phyloP scores from a whole-genome alignment of 306 rosid species.

The Gynostemma pentaphyllum region DNA sequence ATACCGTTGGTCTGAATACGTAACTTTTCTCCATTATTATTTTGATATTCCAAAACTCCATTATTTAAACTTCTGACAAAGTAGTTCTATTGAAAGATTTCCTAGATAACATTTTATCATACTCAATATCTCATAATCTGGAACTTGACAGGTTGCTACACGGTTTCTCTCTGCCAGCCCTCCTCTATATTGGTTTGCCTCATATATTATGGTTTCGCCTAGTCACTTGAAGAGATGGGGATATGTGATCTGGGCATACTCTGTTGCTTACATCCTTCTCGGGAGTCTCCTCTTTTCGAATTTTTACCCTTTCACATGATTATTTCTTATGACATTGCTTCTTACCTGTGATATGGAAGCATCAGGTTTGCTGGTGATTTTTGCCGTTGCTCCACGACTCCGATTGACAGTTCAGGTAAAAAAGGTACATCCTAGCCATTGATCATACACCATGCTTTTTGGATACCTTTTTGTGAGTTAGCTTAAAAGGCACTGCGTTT shows the following conservation, averaged over 20 bases:
- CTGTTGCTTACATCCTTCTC: slow-evolving; percentile 60
- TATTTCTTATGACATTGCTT: background rate
- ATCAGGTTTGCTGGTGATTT: background rate
- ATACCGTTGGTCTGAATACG: background rate
- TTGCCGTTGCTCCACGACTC: background rate
- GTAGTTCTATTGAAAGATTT: background rate
- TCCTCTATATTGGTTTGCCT: slow-evolving; percentile 82
- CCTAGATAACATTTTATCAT: background rate
- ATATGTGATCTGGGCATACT: slow-evolving; percentile 72
- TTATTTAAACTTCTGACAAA: background rate
- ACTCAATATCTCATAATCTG: background rate
- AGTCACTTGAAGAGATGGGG: slow-evolving; percentile 36
- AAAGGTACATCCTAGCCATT: background rate
- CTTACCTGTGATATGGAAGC: background rate
- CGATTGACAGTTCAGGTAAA: background rate
- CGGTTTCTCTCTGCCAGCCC: slow-evolving; percentile 88
- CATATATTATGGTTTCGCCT: slow-evolving; percentile 40
- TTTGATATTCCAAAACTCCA: background rate
- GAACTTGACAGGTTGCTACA: slow-evolving; percentile 62
- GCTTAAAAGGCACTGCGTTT: background rate
- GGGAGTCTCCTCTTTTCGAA: slow-evolving; percentile 82
- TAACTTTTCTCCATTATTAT: no score
- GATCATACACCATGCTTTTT: background rate
- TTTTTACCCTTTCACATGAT: slow-evolving; percentile 87
- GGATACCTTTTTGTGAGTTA: no score